Evolutionary conservation across 2,329 filamentous ascomycete genomes (phyloP), one percentile per base, ranked within the genome.

Genomic region (Colletotrichum nymphaeae): DNA sequence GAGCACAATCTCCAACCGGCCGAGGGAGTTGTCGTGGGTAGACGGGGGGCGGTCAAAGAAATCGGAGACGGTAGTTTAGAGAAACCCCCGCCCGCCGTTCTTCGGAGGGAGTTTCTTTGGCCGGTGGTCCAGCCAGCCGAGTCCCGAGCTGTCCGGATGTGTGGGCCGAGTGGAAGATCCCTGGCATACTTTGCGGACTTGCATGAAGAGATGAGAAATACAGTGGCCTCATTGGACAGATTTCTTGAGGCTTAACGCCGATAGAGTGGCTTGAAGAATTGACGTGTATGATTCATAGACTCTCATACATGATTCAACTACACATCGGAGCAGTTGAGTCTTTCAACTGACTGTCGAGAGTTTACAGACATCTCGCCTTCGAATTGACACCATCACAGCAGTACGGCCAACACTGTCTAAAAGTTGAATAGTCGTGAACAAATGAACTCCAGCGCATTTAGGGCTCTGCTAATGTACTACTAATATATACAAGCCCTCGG

Each of bases 401-500:
- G n/a, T n/a, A n/a, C n/a, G n/a, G n/a, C n/a, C n/a, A n/a, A n/a
- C n/a, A n/a, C n/a, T n/a, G n/a, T n/a, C n/a, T n/a, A n/a, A n/a
- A n/a, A n/a, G n/a, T n/a, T 11, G 8, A 11, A 32, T 35, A 28
- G 22, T 37, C 46, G 42, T 67, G 57, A 74, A 66, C 60, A 73
- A 73, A 69, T 32, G 60, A 69, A 73, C 52, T 63, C 63, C 69
- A n/a, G 52, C 68, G 52, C 68, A 73, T 67, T 60, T 58, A 56
- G 69, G 69, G 73, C 72, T 74, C 66, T 75, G 68, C 73, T 73
- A 71, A 73, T 74, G 73, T 75, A 75, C 69, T 67, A 75, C 73
- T 73, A 75, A 74, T 76, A 74, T 75, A 70, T 75, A 76, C 75
- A 74, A 72, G 65, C 74, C 70, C 71, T 66, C 67, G 16, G 70